A percentile compares a stretch with the other conserved stretches of the same genome.
Conservation (phyloP, 2,329 filamentous ascomycete species). For the Claviceps purpurea region DNA sequence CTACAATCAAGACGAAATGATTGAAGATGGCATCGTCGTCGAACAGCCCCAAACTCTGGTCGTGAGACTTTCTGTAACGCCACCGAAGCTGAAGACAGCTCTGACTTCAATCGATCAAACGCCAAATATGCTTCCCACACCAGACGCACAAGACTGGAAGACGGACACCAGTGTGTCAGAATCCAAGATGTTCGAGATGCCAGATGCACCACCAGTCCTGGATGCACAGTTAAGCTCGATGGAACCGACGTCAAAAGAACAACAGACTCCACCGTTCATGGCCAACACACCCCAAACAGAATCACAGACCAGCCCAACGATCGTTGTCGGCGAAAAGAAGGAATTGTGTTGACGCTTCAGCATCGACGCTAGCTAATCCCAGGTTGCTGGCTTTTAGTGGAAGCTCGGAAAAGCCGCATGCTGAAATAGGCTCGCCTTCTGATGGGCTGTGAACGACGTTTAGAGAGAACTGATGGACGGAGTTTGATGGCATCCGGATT, state of each 20-base stretch:
- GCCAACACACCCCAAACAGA: background rate
- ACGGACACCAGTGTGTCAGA: slow-evolving; percentile 8
- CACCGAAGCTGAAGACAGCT: slow-evolving; percentile 23
- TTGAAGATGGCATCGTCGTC: slow-evolving; percentile 37
- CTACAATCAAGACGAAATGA: slow-evolving; percentile 43
- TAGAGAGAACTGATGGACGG: slow-evolving; percentile 12
- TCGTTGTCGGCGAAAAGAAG: slow-evolving; percentile 7
- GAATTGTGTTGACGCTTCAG: slow-evolving; percentile 8
- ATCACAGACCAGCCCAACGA: slow-evolving; percentile 2
- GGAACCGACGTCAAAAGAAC: background rate
- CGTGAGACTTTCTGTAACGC: slow-evolving; percentile 53
- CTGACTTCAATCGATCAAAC: slow-evolving; percentile 13
- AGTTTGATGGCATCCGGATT: slow-evolving; percentile 4
- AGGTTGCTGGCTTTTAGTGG: slow-evolving; percentile 45
- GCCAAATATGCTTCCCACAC: slow-evolving; percentile 11
- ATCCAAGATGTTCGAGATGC: slow-evolving; percentile 12
- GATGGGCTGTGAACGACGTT: slow-evolving; percentile 17
- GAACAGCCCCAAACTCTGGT: slow-evolving; percentile 49
- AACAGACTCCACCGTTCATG: background rate
- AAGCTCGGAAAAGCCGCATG: slow-evolving; percentile 44
- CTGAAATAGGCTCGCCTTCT: slow-evolving; percentile 16
- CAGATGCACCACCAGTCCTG: slow-evolving; percentile 12
- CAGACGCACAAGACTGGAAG: slow-evolving; percentile 10
- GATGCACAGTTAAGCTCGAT: background rate
- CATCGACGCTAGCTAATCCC: slow-evolving; percentile 20